Percentiles rank a stretch among this genome's conserved stretches.
Conservation (phyloP, 2,329 filamentous ascomycete genomes). For the Colletotrichum eleusines region DNA sequence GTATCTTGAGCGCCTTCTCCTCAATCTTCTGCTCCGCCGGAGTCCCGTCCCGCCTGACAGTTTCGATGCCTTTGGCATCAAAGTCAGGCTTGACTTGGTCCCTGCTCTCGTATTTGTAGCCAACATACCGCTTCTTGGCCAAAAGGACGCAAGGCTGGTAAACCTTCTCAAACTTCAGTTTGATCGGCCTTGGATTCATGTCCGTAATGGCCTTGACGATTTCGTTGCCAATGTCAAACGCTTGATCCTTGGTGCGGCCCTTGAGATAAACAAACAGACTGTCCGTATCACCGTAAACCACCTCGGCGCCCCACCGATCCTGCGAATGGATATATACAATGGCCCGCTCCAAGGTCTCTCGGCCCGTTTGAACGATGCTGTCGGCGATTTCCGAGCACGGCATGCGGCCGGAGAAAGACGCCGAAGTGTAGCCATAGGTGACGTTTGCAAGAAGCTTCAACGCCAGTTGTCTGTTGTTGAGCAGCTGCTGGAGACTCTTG, state of each 20-base stretch:
- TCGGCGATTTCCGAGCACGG: constrained; percentile 98
- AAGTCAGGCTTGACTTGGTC: constrained; percentile 86
- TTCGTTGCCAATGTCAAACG: constrained; percentile 92
- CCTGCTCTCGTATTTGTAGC: constrained; percentile 91
- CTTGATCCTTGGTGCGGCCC: constrained; percentile 86
- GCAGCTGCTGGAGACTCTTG: constrained; percentile 82
- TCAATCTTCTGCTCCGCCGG: constrained; percentile 97
- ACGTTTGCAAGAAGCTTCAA: constrained; percentile 98
- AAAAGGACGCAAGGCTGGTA: constrained; percentile 95
- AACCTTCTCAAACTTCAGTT: constrained; percentile 98
- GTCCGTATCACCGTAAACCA: constrained; percentile 98
- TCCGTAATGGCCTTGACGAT: constrained; percentile 89
- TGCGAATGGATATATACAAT: constrained; percentile 93
- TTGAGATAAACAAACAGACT: constrained; percentile 92
- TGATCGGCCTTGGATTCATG: constrained; percentile 90
- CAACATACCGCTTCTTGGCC: constrained; percentile 97
- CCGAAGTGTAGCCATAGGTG: constrained; percentile 97
- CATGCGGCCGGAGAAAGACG: constrained; percentile 97
- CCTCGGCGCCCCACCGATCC: constrained; percentile 90
- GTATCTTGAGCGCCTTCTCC: constrained; percentile 87
- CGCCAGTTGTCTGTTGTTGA: constrained; percentile 94
- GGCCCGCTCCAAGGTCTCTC: constrained; percentile 93
- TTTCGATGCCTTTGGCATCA: constrained; percentile 98
- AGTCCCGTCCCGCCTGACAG: constrained; percentile 92
- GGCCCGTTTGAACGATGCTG: constrained; percentile 95